phyloP scores from a whole-genome alignment of 140 eudicot genomes.

The Oenanthe javanica region DNA sequence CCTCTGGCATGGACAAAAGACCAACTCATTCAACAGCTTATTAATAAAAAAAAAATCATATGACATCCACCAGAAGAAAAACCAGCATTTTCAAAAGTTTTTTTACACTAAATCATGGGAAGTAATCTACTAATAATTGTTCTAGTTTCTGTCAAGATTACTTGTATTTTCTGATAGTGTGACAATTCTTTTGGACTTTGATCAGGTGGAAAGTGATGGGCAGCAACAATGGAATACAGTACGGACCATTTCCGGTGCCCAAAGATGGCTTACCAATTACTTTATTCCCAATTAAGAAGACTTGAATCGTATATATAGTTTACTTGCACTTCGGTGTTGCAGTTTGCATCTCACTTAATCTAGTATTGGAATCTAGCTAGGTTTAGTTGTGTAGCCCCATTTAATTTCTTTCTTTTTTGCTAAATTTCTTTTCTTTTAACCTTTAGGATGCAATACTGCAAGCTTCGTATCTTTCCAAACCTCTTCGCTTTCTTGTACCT shows the following conservation, averaged over 20 bases:
- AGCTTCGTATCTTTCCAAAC: neutral
- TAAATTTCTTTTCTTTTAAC: no score
- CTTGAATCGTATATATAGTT: neutral
- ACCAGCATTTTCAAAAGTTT: neutral
- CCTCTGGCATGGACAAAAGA: neutral
- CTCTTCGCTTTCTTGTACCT: neutral
- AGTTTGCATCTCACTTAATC: neutral
- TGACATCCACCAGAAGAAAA: neutral
- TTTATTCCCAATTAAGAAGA: conserved; percentile 12
- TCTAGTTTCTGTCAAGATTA: neutral
- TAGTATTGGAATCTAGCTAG: neutral
- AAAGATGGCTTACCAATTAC: conserved; percentile 53
- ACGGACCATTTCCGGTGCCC: conserved; percentile 73
- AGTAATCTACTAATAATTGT: neutral
- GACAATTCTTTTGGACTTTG: neutral
- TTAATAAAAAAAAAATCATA: neutral
- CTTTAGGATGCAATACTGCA: no score
- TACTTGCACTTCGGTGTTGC: neutral
- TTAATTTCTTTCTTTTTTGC: no score
- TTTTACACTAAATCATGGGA: neutral
- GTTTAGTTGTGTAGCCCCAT: neutral
- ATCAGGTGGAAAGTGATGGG: conserved; percentile 62
- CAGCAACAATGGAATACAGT: conserved; percentile 45
- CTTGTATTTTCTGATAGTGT: neutral
- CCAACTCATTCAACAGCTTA: neutral